Conservation (phyloP, 75 land plant species). For the Cupressus sempervirens region DNA sequence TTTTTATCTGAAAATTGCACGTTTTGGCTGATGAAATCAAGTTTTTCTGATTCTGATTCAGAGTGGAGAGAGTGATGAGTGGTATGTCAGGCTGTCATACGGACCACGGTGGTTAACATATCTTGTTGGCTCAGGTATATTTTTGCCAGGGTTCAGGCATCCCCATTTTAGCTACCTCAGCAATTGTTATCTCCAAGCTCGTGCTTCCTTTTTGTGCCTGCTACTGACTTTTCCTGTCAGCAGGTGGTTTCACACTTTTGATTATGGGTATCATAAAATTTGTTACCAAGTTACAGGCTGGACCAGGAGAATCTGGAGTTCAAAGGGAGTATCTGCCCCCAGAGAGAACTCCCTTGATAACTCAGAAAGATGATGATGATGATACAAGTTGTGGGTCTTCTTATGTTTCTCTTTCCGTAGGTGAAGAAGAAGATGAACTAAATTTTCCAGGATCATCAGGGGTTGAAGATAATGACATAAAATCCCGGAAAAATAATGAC, state of each 20-base stretch:
- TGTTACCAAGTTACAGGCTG: slow-evolving; percentile 12
- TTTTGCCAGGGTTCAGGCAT: background rate
- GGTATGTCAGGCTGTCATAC: slow-evolving; percentile 54
- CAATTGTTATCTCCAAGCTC: slow-evolving; percentile 3
- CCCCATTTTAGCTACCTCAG: background rate
- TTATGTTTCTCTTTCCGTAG: slow-evolving; percentile 48
- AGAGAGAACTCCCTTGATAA: slow-evolving; percentile 36
- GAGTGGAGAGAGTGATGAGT: slow-evolving; percentile 25
- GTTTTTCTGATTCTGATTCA: background rate
- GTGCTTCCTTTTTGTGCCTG: slow-evolving; percentile 1
- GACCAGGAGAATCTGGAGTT: slow-evolving; percentile 10
- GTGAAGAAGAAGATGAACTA: slow-evolving; percentile 35
- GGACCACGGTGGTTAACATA: slow-evolving; percentile 64
- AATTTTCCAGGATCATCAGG: slow-evolving; percentile 16
- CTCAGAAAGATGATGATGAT: slow-evolving; percentile 49
- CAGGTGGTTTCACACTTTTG: slow-evolving; percentile 33
- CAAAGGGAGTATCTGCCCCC: slow-evolving; percentile 13
- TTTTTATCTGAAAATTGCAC: background rate
- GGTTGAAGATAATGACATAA: slow-evolving; percentile 19
- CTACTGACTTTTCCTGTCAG: slow-evolving; percentile 10
- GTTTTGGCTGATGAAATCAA: slow-evolving; percentile 1
- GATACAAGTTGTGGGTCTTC: slow-evolving; percentile 53
- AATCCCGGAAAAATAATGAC: background rate
- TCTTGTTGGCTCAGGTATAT: slow-evolving; percentile 51
- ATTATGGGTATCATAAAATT: slow-evolving; percentile 22